Evolutionary conservation across 495 filamentous ascomycete genomes (phyloP), one percentile per base, ranked within the genome.

Genomic region (Rhizodiscina lignyota): DNA sequence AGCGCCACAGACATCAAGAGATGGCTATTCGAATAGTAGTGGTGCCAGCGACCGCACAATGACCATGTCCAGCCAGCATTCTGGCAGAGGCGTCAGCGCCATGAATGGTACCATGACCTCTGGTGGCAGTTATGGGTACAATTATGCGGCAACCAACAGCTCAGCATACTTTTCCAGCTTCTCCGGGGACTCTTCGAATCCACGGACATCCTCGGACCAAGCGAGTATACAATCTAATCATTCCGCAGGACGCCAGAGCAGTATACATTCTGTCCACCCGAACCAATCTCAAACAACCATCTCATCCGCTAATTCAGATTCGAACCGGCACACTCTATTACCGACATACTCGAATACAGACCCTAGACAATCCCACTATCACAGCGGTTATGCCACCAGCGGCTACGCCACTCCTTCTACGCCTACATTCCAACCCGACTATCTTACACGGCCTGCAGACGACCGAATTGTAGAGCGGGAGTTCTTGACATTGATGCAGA

Each of bases 401-500:
- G 13, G 13, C 13, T 27, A 6, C 8, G 8, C 8, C 24, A 8
- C 6, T 13, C 6, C 8, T 27, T 27, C 68, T 41, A 64, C 65
- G 15, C 46, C 60, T 3, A 68, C 63, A 2, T 64, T 66, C 42
- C 39, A 58, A 26, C 54, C 63, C 37, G 73, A 72, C 29, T 68
- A 74, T 40, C 68, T 91, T 18, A 62, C 64, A 32, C 63, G 74
- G 27, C 89, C 89, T 6, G 63, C 72, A 29, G 85, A 94, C 54
- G 87, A 94, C 48, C 68, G 72, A 34, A 55, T 87, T 4, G 79
- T 94, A n/a, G 89, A 97, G 54, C 70, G 80, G 49, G 77, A 92
- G 56, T 97, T 96, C 45, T 61, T 85, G 42, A 79, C 79, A 21
- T 61, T 97, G 45, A 97, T 97, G 91, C 75, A 89, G 45, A 96